A percentile compares a stretch with the other conserved stretches of the same genome.
Evolutionary conservation across 2,329 filamentous ascomycete species (phyloP).

Genomic region (Paecilomyces fulvus): DNA sequence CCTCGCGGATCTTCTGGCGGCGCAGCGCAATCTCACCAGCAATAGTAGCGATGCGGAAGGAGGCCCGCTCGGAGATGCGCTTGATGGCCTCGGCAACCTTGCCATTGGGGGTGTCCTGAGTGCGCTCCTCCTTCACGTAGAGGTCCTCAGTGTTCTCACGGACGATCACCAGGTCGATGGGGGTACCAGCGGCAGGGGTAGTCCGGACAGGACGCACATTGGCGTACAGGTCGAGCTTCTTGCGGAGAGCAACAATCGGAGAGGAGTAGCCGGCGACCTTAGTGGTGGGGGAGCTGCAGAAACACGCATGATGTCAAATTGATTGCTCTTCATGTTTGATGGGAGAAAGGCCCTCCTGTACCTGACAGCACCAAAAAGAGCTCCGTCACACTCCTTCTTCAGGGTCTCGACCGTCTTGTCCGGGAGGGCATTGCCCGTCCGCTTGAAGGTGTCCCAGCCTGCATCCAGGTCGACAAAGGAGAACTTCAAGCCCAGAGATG

Average conservation of each 20-base stretch:
- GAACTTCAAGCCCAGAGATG: conserved; percentile 88
- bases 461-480: conserved; percentile 88
- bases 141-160: conserved; percentile 98
- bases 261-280: conserved; percentile 93
- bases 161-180: conserved; percentile 95
- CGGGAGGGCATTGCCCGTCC: conserved; percentile 78
- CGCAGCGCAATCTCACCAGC: conserved; percentile 90
- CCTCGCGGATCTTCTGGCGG: conserved; percentile 68
- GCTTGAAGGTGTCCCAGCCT: conserved; percentile 87
- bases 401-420: conserved; percentile 86
- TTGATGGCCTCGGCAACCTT: conserved; percentile 97
- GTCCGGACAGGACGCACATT: conserved; percentile 96
- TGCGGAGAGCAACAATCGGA: conserved; percentile 93
- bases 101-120: conserved; percentile 60
- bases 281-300: conserved; percentile 64
- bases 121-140: conserved; percentile 94
- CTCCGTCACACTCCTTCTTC: conserved; percentile 85
- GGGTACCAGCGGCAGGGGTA: conserved; percentile 45
- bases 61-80: conserved; percentile 82
- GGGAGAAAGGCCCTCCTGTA: conserved; percentile 17
- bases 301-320: neutral
- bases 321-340: neutral
- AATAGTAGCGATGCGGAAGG: conserved; percentile 79
- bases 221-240: conserved; percentile 89
- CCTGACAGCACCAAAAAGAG: conserved; percentile 90